phyloP scores from a whole-genome alignment of 345 rosid genomes.

The Aethionema arabicum region DNA sequence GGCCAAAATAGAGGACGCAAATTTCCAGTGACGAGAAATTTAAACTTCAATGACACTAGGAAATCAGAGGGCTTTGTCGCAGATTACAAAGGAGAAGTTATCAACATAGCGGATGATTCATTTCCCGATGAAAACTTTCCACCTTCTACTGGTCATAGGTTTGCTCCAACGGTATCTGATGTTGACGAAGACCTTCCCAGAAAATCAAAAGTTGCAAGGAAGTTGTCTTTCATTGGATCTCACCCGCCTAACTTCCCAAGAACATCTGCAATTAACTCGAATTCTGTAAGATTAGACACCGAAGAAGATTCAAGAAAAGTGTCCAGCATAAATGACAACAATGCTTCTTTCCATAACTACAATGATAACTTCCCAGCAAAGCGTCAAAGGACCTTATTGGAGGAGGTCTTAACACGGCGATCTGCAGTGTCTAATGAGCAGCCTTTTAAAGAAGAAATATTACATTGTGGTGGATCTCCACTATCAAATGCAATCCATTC shows the following conservation, averaged over 20 bases:
- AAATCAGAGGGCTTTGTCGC: slow-evolving; percentile 37
- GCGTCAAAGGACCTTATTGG: slow-evolving; percentile 39
- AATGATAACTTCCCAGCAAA: slow-evolving; percentile 38
- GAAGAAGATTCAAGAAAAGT: slow-evolving; percentile 35
- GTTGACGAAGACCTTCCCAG: slow-evolving; percentile 42
- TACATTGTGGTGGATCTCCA: slow-evolving; percentile 58
- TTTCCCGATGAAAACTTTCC: slow-evolving; percentile 39
- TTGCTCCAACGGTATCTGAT: slow-evolving; percentile 44
- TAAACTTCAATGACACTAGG: slow-evolving; percentile 36
- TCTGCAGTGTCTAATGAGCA: slow-evolving; percentile 40
- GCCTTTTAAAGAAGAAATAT: slow-evolving; percentile 49
- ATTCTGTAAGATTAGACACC: slow-evolving; percentile 39
- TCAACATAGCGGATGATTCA: slow-evolving; percentile 43
- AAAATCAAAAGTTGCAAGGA: slow-evolving; percentile 51
- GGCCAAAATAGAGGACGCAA: slow-evolving; percentile 40
- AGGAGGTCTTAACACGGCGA: slow-evolving; percentile 42
- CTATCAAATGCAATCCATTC: slow-evolving; percentile 62
- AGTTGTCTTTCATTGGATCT: slow-evolving; percentile 48
- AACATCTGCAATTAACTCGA: slow-evolving; percentile 45
- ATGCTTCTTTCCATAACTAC: slow-evolving; percentile 27
- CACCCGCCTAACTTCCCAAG: slow-evolving; percentile 46
- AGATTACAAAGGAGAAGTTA: slow-evolving; percentile 58
- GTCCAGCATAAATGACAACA: slow-evolving; percentile 31
- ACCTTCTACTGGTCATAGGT: slow-evolving; percentile 36
- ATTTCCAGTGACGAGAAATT: slow-evolving; percentile 24